Evolutionary conservation across 2,329 filamentous ascomycete species (phyloP), one percentile per base, ranked within the genome.

Genomic region (Aspergillus calidoustus): DNA sequence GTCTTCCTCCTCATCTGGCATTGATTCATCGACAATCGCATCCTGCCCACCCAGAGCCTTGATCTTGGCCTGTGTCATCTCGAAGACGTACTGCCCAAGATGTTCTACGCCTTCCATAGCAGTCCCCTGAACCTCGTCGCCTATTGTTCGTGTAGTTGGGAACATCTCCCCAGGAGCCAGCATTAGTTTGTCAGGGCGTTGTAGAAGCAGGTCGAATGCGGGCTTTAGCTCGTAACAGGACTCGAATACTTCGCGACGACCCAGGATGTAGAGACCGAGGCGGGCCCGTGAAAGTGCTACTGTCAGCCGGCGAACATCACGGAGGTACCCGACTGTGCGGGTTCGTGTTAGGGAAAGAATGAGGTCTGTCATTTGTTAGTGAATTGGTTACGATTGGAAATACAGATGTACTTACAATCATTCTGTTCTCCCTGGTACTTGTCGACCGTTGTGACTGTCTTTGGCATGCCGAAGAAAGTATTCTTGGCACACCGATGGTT

Each of bases 351-450:
- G 86, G 5, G 93, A 97, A 59, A 99, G 86, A 70, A 99, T 96
- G 68, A 99, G 88, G 72, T 97, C 92, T 95, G 61, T 19, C 23
- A n/a, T 13, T 59, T 43, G 44, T 72, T 58, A 73, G 66, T 54
- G 19, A 9, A n/a, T 22, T 38, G 41, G 28, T 9, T 19, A 46
- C 28, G 15, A 34, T 19, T 43, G 28, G 51, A 25, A 17, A 23
- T 19, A 13, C 38, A 87, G 25, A 7, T 7, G 6, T 19, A 7
- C 91, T 84, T 84, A 95, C 92, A 98, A 73, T 99, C 95, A 78
- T 99, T 99, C 79, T 99, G 95, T 82, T 99, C 95, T 75, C 95
- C 96, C 81, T 99, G 95, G 73, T 98, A 99, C 77, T 97, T 97
- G 81, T 99, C 95, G 65, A 99, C 94, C 5, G 96, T 99, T 3